Conservation (phyloP, 371 early-diverging fungal species). For the Rhizopus sp. region DNA sequence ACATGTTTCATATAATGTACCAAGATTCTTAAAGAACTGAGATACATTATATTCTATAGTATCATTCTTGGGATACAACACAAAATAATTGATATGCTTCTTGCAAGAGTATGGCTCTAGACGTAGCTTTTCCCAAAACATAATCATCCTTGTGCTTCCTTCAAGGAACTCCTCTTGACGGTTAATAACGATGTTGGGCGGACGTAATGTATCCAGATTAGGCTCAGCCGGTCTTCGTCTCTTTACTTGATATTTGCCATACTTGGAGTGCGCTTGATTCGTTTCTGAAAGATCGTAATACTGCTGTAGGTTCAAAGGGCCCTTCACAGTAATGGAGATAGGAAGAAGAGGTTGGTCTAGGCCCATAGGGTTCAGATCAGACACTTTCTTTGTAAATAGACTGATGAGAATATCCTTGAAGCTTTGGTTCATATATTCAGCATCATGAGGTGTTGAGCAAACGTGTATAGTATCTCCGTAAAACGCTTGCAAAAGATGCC, state of each 20-base stretch:
- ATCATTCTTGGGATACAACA: conserved; percentile 53
- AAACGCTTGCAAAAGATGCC: conserved; percentile 44
- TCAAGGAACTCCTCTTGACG: conserved; percentile 64
- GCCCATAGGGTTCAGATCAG: conserved; percentile 30
- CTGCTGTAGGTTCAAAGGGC: conserved; percentile 52
- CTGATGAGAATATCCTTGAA: conserved; percentile 47
- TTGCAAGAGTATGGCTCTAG: conserved; percentile 58
- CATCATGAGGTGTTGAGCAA: conserved; percentile 48
- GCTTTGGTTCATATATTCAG: conserved; percentile 33
- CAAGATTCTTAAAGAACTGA: conserved; percentile 58
- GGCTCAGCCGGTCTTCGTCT: conserved; percentile 62
- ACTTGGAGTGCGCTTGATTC: conserved; percentile 61
- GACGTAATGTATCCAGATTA: conserved; percentile 45
- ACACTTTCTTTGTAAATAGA: conserved; percentile 32
- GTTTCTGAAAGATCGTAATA: conserved; percentile 53
- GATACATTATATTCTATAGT: conserved; percentile 41
- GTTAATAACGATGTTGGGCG: conserved; percentile 59
- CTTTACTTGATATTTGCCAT: conserved; percentile 66
- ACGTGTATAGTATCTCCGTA: conserved; percentile 45
- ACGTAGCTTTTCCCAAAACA: conserved; percentile 66
- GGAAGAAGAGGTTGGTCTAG: conserved; percentile 34
- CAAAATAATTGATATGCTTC: conserved; percentile 60
- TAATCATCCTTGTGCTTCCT: conserved; percentile 54
- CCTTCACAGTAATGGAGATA: conserved; percentile 44
- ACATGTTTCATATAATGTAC: conserved; percentile 56